These are phyloP conservation scores for Sphaerostilbella broomeana DNA, from an alignment of 2,329 filamentous ascomycete species.

Conservation along the genomic window DNA sequence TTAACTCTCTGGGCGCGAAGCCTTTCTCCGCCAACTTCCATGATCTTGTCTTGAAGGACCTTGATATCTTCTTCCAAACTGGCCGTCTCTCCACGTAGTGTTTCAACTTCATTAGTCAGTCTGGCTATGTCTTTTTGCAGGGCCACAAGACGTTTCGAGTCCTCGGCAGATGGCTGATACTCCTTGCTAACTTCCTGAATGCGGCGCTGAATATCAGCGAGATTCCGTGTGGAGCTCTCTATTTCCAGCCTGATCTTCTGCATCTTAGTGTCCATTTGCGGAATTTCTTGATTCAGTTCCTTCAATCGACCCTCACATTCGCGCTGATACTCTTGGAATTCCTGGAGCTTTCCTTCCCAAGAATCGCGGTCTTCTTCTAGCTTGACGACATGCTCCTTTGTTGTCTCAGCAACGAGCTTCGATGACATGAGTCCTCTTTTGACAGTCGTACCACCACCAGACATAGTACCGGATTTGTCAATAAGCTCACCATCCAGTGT, in stretches of 20 bases:
- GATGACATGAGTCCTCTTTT: conserved; percentile 95
- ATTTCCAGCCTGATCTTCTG: conserved; percentile 88
- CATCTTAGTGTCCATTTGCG: conserved; percentile 78
- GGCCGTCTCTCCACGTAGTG: conserved; percentile 75
- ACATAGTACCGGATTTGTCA: conserved; percentile 98
- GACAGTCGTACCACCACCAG: conserved; percentile 84
- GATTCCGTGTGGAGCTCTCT: conserved; percentile 77
- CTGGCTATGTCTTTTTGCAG: conserved; percentile 73
- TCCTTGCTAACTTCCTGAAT: conserved; percentile 78
- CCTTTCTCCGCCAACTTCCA: conserved; percentile 94
- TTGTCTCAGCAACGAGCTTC: conserved; percentile 80
- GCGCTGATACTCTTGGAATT: conserved; percentile 78
- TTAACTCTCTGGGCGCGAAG: conserved; percentile 83
- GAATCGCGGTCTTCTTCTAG: conserved; percentile 81
- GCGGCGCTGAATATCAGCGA: conserved; percentile 75
- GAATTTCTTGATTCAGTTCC: conserved; percentile 69
- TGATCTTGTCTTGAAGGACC: conserved; percentile 88
- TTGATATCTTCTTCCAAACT: conserved; percentile 92
- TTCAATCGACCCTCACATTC: conserved; percentile 69
- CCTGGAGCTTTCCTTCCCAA: conserved; percentile 74
- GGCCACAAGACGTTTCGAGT: conserved; percentile 64
- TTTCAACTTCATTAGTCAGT: conserved; percentile 70
- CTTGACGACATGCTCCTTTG: conserved; percentile 81
- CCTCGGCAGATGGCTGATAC: conserved; percentile 71
- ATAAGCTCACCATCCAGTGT: conserved; percentile 93